Evolutionary conservation across 805 yeast species (phyloP).

Genomic region (Saccharomycopsis sp.): DNA sequence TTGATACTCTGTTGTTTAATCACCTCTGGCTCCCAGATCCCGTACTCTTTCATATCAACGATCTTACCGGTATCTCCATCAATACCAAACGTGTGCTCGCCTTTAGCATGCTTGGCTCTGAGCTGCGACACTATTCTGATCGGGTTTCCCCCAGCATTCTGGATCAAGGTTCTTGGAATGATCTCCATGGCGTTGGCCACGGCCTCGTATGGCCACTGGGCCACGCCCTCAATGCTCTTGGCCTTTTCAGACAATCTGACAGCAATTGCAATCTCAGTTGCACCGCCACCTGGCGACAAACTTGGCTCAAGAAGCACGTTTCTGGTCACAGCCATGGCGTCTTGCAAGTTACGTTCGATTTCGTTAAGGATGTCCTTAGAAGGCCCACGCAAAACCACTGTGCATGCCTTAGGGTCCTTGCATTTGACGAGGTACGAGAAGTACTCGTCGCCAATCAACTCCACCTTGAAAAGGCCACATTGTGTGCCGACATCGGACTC

Average conservation of each 20-base stretch:
- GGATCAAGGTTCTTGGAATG: conserved; percentile 93
- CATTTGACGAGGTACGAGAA: conserved; percentile 81
- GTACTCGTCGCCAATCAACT: conserved; percentile 95
- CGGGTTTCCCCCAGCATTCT: conserved; percentile 97
- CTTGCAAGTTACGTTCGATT: conserved; percentile 93
- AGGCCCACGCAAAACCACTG: conserved; percentile 89
- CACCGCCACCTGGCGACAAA: conserved; percentile 98
- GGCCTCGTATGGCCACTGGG: conserved; percentile 98
- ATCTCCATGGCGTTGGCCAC: conserved; percentile 99
- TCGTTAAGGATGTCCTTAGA: conserved; percentile 95
- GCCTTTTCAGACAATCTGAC: conserved; percentile 87
- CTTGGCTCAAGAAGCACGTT: conserved; percentile 93
- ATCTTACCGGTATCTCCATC: conserved; percentile 93
- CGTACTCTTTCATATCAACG: conserved; percentile 92
- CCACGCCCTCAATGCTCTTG: conserved; percentile 86
- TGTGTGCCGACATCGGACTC: conserved; percentile 83
- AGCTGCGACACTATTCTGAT: conserved; percentile 82
- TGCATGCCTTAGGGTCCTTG: conserved; percentile 85
- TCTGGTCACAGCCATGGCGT: conserved; percentile 96
- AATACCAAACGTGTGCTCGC: conserved; percentile 77
- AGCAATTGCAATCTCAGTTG: conserved; percentile 97
- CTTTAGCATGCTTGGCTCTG: conserved; percentile 95
- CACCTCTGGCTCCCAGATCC: conserved; percentile 99
- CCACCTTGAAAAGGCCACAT: conserved; percentile 90
- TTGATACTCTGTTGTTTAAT: conserved; percentile 94